A percentile compares a stretch with the other conserved stretches of the same genome.
phyloP scores from a whole-genome alignment of 2,329 filamentous ascomycete genomes.

The Aschersonia sp. region DNA sequence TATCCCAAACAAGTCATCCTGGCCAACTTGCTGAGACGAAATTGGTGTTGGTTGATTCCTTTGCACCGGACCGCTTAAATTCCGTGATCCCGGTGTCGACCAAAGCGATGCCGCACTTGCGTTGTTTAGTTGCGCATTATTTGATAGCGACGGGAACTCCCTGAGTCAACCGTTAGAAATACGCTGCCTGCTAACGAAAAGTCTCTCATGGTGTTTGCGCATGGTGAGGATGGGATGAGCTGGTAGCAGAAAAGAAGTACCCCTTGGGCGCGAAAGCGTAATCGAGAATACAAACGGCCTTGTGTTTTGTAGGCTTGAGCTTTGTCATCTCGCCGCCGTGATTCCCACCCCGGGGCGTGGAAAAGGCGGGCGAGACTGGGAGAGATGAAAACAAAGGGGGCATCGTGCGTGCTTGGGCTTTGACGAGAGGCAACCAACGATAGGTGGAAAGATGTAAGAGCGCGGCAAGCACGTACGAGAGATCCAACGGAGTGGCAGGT shows the following conservation, averaged over 20 bases:
- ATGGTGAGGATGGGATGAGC: background rate
- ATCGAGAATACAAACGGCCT: constrained; percentile 5
- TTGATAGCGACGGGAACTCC: constrained; percentile 52
- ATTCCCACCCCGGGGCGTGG: background rate
- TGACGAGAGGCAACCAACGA: background rate
- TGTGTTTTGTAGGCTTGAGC: background rate
- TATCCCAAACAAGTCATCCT: constrained; percentile 30
- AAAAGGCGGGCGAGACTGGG: background rate
- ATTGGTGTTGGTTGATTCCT: constrained; percentile 36
- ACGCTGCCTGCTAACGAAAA: background rate
- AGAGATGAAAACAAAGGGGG: background rate
- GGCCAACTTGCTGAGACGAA: constrained; percentile 33
- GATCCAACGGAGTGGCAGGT: constrained; percentile 45
- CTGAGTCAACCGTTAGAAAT: constrained; percentile 18
- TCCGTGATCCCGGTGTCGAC: constrained; percentile 34
- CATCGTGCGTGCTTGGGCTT: background rate
- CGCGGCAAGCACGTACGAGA: constrained; percentile 40
- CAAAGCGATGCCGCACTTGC: constrained; percentile 37
- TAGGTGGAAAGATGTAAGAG: constrained; percentile 1
- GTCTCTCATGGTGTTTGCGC: background rate
- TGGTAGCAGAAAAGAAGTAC: constrained; percentile 5
- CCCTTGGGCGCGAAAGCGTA: constrained; percentile 19
- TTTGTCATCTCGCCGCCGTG: background rate
- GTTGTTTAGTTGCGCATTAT: constrained; percentile 39
- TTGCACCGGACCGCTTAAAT: constrained; percentile 31